Evolutionary conservation across 1,284 basidiomycete species (phyloP).

Genomic region (Ceratobasidium sp.): DNA sequence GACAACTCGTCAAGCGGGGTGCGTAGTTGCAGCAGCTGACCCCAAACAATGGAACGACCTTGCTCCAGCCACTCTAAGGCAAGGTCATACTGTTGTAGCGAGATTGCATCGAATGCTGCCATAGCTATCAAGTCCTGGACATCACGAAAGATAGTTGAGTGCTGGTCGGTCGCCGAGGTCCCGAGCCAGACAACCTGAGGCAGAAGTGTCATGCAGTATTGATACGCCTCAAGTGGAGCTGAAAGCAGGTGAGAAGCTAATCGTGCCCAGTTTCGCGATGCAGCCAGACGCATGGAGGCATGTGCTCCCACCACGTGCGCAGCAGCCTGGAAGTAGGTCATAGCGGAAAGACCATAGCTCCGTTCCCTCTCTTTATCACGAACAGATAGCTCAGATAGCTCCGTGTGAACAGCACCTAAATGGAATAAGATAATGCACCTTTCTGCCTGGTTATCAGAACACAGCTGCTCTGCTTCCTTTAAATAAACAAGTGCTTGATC

Average conservation of each 20-base stretch:
- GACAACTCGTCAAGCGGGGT: neutral
- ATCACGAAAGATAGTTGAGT: too few species aligned
- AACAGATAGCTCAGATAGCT: too few species aligned
- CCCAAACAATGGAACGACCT: conserved; percentile 35
- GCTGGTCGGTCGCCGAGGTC: too few species aligned
- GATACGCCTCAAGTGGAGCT: neutral
- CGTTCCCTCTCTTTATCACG: too few species aligned
- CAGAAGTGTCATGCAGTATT: neutral
- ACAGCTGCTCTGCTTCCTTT: too few species aligned
- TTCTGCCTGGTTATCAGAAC: too few species aligned
- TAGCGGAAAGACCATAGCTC: too few species aligned
- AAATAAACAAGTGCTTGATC: too few species aligned
- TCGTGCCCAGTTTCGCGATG: neutral
- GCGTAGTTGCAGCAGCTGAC: conserved; percentile 25
- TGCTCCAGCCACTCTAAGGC: conserved; percentile 38
- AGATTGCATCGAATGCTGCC: conserved; percentile 11
- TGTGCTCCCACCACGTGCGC: too few species aligned
- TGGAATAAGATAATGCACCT: too few species aligned
- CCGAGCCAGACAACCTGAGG: conserved; percentile 27
- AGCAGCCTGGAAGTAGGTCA: too few species aligned
- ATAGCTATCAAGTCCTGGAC: neutral
- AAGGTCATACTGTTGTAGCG: neutral
- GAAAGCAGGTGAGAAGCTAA: neutral
- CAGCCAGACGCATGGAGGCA: neutral
- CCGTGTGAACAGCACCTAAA: too few species aligned